A percentile compares a stretch with the other conserved stretches of the same genome.
Conservation (phyloP, 352 stramenopile species). For the Pythium biforme region DNA sequence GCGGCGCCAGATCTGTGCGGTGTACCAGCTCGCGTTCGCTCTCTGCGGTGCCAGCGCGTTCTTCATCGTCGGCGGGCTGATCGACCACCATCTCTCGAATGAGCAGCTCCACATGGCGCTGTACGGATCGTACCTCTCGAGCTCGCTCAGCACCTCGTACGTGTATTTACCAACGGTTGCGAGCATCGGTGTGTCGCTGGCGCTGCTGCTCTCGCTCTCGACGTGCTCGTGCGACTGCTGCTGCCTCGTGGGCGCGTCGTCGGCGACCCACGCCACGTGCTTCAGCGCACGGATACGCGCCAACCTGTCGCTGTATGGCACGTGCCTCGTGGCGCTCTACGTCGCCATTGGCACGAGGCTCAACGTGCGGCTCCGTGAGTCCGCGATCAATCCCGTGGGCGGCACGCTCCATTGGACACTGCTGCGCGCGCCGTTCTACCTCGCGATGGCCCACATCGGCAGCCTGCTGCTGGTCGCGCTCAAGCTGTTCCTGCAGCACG, state of each 20-base stretch:
- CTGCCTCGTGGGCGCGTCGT: constrained; percentile 41
- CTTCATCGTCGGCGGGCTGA: constrained; percentile 66
- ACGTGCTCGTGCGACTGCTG: constrained; percentile 69
- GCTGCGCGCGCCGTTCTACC: constrained; percentile 61
- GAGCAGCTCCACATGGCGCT: constrained; percentile 72
- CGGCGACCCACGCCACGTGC: constrained; percentile 45
- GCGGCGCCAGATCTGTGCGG: constrained; percentile 55
- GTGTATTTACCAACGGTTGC: constrained; percentile 55
- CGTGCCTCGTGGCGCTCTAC: constrained; percentile 46
- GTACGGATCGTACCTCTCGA: constrained; percentile 55
- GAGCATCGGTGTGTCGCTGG: constrained; percentile 37
- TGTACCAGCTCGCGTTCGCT: constrained; percentile 72
- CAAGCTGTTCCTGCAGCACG: constrained; percentile 79
- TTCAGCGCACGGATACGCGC: constrained; percentile 50
- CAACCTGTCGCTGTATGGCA: constrained; percentile 48
- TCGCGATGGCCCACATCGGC: constrained; percentile 58
- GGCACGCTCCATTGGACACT: constrained; percentile 76
- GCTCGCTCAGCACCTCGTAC: constrained; percentile 51
- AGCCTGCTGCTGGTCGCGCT: constrained; percentile 62
- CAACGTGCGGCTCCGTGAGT: constrained; percentile 67
- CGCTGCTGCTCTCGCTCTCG: constrained; percentile 46
- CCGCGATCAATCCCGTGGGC: constrained; percentile 72
- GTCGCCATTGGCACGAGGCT: constrained; percentile 62
- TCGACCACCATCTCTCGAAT: constrained; percentile 72
- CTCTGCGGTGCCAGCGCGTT: constrained; percentile 47